phyloP scores from a whole-genome alignment of 306 rosid species.

The Vachellia collinsii region DNA sequence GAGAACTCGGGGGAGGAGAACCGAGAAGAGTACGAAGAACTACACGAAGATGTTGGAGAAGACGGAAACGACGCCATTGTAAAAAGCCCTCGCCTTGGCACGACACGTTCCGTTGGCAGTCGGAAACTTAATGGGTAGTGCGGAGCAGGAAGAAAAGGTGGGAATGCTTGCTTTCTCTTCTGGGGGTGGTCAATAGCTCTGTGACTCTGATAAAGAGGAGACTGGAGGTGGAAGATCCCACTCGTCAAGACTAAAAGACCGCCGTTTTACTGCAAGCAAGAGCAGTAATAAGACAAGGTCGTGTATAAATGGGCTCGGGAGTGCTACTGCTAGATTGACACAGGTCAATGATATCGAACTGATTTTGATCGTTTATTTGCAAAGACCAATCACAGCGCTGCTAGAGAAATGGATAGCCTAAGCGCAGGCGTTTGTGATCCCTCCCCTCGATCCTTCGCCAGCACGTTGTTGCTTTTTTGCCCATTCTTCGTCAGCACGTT shows the following conservation, averaged over 20 bases:
- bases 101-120: neutral
- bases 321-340: neutral
- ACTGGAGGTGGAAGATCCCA: neutral
- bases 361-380: neutral
- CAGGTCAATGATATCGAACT: neutral
- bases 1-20: constrained; percentile 44
- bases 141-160: neutral
- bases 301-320: constrained; percentile 25
- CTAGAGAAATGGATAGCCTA: neutral
- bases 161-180: neutral
- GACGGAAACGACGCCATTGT: constrained; percentile 64
- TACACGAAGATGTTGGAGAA: constrained; percentile 33
- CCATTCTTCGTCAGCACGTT: constrained; percentile 13
- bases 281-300: constrained; percentile 9
- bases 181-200: neutral
- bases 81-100: constrained; percentile 16
- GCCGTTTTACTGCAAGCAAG: neutral
- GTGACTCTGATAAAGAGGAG: neutral
- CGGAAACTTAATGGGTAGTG: neutral
- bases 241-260: neutral
- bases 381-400: constrained; percentile 29
- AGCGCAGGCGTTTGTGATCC: constrained; percentile 1
- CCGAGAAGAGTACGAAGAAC: constrained; percentile 34
- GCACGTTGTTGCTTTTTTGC: constrained; percentile 15
- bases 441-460: constrained; percentile 17